Evolutionary conservation across 306 rosid genomes (phyloP).

Genomic region (Dalbergia cochinchinensis): DNA sequence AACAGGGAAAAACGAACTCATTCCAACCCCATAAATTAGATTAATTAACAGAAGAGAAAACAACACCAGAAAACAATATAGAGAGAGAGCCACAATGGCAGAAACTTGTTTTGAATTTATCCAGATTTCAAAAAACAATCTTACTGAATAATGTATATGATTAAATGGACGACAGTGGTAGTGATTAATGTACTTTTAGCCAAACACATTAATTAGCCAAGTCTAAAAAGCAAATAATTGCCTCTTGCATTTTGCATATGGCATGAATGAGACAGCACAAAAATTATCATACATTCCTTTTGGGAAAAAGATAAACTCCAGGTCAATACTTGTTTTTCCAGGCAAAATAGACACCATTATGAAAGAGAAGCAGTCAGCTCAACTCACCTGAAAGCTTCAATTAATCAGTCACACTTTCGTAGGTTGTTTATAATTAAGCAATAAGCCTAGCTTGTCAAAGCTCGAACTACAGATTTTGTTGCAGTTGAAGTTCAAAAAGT

Average conservation of each 20-base stretch:
- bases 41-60: constrained; percentile 14
- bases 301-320: neutral
- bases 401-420: constrained; percentile 1
- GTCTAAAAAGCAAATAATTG: neutral
- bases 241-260: constrained; percentile 6
- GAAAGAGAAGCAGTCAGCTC: neutral
- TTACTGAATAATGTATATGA: constrained; percentile 4
- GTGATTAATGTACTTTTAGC: constrained; percentile 23
- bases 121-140: constrained; percentile 19
- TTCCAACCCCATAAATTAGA: neutral
- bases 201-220: neutral
- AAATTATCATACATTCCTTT: neutral
- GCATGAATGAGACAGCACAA: neutral
- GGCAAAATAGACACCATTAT: neutral
- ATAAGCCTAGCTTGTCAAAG: neutral
- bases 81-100: constrained; percentile 8
- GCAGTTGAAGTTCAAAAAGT: constrained; percentile 1
- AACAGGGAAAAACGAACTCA: constrained; percentile 16
- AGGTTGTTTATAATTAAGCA: neutral
- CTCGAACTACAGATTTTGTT: constrained; percentile 29
- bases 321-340: neutral
- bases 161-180: constrained; percentile 17
- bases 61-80: neutral
- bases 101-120: neutral
- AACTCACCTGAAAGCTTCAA: constrained; percentile 10